Conservation (phyloP, 768 basidiomycete species). For the Russula vinacea region DNA sequence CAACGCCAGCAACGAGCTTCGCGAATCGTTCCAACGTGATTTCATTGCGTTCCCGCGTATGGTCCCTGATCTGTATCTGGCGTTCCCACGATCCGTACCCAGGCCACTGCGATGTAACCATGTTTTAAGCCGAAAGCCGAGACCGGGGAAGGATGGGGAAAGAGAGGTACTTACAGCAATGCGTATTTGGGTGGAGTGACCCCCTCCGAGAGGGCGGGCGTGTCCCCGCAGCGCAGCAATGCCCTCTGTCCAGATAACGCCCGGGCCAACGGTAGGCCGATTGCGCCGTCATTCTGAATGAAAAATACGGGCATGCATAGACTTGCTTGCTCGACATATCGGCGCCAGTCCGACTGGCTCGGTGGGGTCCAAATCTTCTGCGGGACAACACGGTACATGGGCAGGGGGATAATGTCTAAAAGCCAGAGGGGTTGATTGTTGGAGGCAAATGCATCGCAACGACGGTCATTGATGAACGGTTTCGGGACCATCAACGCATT, state of each 20-base stretch:
- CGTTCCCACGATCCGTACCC: conserved; percentile 23
- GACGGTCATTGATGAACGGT: conserved; percentile 1
- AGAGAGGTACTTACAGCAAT: conserved; percentile 7
- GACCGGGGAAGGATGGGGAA: too few relatives aligned
- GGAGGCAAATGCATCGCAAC: background rate
- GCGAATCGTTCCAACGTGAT: conserved; percentile 25
- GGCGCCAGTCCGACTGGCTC: conserved; percentile 26
- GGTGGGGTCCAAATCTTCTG: conserved; percentile 24
- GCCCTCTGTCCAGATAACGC: conserved; percentile 12
- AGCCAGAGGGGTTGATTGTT: conserved; percentile 13
- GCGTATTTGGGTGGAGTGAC: conserved; percentile 25
- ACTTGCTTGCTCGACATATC: conserved; percentile 25
- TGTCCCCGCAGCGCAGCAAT: background rate
- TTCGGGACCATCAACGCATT: conserved; percentile 13
- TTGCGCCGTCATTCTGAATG: conserved; percentile 14
- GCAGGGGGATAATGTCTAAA: conserved; percentile 12
- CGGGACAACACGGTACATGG: conserved; percentile 1
- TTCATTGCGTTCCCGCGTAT: conserved; percentile 23
- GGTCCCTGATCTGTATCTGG: conserved; percentile 27
- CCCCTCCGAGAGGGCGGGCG: conserved; percentile 18
- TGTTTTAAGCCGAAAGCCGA: background rate
- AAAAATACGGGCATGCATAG: conserved; percentile 26
- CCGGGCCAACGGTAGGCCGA: conserved; percentile 15
- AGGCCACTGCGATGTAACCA: conserved; percentile 15
- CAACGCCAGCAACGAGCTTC: conserved; percentile 22